Percentiles rank a stretch among this genome's conserved stretches.
Conservation (phyloP, 306 rosid species). For the Prosopis cineraria region DNA sequence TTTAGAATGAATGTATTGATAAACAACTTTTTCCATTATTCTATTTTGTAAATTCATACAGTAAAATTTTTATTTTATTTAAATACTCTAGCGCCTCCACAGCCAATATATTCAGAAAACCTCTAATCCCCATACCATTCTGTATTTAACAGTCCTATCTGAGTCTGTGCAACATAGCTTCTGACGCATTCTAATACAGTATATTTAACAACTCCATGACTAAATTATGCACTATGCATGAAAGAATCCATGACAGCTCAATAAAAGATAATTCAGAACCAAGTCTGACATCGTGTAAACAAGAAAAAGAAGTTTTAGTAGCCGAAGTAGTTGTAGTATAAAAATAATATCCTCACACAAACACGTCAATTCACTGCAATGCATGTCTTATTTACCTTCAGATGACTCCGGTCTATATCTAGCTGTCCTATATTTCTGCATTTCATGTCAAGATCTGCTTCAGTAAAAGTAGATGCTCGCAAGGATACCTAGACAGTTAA, state of each 20-base stretch:
- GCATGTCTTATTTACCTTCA: slow-evolving; percentile 70
- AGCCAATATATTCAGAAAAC: not conserved
- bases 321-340: not conserved
- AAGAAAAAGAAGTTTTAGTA: not conserved
- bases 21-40: not conserved
- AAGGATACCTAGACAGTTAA: slow-evolving; percentile 34
- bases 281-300: slow-evolving; percentile 7
- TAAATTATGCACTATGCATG: not conserved
- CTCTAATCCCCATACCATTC: not conserved
- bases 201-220: not conserved
- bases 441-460: slow-evolving; percentile 42
- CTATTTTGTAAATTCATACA: not conserved
- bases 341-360: not conserved
- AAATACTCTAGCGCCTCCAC: not conserved
- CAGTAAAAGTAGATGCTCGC: slow-evolving; percentile 32
- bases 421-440: slow-evolving; percentile 99
- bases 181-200: not conserved
- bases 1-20: not conserved
- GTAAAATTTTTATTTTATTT: not conserved
- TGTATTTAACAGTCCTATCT: not conserved
- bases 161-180: not conserved
- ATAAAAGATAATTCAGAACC: not conserved
- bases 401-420: slow-evolving; percentile 93
- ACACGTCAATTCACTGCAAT: slow-evolving; percentile 23
- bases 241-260: not conserved